These are phyloP conservation scores for Colletotrichum trifolii DNA, from an alignment of 2,329 filamentous ascomycete genomes.

Conservation along the genomic window DNA sequence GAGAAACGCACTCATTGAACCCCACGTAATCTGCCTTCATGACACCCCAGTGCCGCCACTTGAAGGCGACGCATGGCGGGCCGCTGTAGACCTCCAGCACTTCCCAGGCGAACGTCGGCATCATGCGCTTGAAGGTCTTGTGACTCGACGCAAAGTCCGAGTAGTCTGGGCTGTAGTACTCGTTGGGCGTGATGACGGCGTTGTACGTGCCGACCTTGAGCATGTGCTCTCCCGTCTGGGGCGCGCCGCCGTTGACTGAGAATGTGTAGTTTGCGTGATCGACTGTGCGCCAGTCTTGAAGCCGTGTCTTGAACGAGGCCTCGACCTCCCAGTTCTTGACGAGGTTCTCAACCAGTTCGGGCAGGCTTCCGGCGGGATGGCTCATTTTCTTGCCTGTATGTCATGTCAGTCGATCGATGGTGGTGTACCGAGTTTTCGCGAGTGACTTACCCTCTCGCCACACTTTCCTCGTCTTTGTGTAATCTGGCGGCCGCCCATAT, in stretches of 20 bases:
- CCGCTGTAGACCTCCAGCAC: constrained; percentile 75
- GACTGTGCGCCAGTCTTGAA: constrained; percentile 74
- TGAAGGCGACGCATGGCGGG: constrained; percentile 70
- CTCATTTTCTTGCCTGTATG: constrained; percentile 64
- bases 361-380: constrained; percentile 67
- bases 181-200: constrained; percentile 71
- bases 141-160: constrained; percentile 73
- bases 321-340: constrained; percentile 82
- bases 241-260: constrained; percentile 69
- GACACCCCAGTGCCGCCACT: constrained; percentile 75
- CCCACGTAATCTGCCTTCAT: constrained; percentile 76
- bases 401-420: background rate
- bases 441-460: constrained; percentile 65
- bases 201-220: constrained; percentile 76
- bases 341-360: constrained; percentile 73
- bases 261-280: constrained; percentile 70
- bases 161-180: constrained; percentile 71
- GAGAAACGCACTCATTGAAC: constrained; percentile 65
- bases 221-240: constrained; percentile 71
- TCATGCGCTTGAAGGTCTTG: constrained; percentile 79
- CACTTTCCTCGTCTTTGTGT: constrained; percentile 70
- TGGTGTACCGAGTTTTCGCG: background rate
- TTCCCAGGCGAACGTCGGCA: constrained; percentile 79
- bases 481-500: constrained; percentile 60
- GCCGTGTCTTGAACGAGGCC: constrained; percentile 72